These are phyloP conservation scores for Phytophthora macrochlamydospora DNA, from an alignment of 352 stramenopile species.

Conservation along the genomic window DNA sequence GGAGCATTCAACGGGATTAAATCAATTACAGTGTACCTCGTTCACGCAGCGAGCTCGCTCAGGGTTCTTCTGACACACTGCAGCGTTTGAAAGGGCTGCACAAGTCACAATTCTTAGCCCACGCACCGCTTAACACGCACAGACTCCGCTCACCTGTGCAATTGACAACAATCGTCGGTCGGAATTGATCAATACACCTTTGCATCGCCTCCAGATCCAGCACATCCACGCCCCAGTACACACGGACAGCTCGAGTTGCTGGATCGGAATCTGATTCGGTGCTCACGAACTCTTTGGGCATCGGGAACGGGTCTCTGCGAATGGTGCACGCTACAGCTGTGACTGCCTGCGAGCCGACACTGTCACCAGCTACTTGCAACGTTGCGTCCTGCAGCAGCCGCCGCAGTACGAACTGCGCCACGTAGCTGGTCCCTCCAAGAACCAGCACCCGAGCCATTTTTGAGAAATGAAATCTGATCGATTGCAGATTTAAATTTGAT, in stretches of 20 bases:
- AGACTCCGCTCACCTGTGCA: slow-evolving; percentile 44
- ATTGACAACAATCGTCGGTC: slow-evolving; percentile 55
- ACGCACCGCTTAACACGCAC: not conserved
- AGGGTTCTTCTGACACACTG: slow-evolving; percentile 57
- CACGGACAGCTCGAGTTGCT: slow-evolving; percentile 23
- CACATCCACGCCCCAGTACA: slow-evolving; percentile 56
- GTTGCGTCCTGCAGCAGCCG: slow-evolving; percentile 24
- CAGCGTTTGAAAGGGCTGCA: slow-evolving; percentile 61
- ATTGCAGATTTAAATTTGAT: slow-evolving; percentile 10
- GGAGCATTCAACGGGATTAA: not conserved
- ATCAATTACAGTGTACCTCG: slow-evolving; percentile 30
- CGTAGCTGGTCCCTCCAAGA: slow-evolving; percentile 65
- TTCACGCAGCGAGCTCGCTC: slow-evolving; percentile 45
- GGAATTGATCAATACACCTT: slow-evolving; percentile 43
- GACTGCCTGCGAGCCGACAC: slow-evolving; percentile 1
- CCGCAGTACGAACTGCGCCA: slow-evolving; percentile 66
- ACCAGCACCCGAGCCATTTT: slow-evolving; percentile 54
- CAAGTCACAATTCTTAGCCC: not conserved
- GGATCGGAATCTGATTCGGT: slow-evolving; percentile 3
- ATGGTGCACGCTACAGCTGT: slow-evolving; percentile 47
- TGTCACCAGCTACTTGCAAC: slow-evolving; percentile 2
- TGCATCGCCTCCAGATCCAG: slow-evolving; percentile 28
- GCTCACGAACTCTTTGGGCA: slow-evolving; percentile 37
- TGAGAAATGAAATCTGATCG: not conserved
- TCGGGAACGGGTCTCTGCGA: slow-evolving; percentile 16